These are phyloP conservation scores for Annulohypoxylon stygium DNA, from an alignment of 495 filamentous ascomycete species.

Conservation along the genomic window DNA sequence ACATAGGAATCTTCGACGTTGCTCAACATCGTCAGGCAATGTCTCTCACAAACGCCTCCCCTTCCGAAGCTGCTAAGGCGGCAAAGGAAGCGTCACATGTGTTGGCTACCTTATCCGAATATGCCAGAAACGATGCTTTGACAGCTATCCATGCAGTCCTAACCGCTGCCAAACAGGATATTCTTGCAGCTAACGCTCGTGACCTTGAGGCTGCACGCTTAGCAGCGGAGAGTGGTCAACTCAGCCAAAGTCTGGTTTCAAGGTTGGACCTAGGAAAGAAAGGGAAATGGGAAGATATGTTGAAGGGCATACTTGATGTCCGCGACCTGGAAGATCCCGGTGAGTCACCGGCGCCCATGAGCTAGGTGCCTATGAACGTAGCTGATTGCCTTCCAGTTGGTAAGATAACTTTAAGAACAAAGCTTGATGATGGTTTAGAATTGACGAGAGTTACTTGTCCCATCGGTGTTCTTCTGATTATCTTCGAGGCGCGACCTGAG, in stretches of 20 bases:
- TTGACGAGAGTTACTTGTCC: conserved; percentile 91
- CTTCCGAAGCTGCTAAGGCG: conserved; percentile 73
- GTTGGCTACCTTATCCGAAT: conserved; percentile 73
- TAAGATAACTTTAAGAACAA: conserved; percentile 82
- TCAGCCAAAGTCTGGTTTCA: conserved; percentile 90
- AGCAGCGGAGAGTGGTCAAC: conserved; percentile 76
- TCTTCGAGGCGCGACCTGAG: conserved; percentile 97
- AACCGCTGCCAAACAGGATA: conserved; percentile 72
- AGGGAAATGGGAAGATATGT: conserved; percentile 98
- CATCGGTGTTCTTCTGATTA: conserved; percentile 95
- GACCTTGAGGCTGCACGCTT: conserved; percentile 81
- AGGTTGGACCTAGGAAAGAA: conserved; percentile 84
- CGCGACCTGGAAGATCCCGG: conserved; percentile 87
- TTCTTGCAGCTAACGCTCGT: conserved; percentile 85
- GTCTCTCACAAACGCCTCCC: conserved; percentile 81
- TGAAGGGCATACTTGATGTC: conserved; percentile 94
- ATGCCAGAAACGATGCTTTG: conserved; percentile 83
- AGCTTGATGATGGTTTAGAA: conserved; percentile 87
- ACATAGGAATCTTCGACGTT: conserved; percentile 21
- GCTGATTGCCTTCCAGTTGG: conserved; percentile 70
- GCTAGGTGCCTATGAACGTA: background rate
- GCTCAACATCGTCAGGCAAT: conserved; percentile 55
- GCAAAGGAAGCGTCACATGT: conserved; percentile 78
- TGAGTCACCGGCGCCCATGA: conserved; percentile 57
- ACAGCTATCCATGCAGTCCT: conserved; percentile 83